phyloP scores from a whole-genome alignment of 2,329 filamentous ascomycete genomes.

The Claviceps fusiformis region DNA sequence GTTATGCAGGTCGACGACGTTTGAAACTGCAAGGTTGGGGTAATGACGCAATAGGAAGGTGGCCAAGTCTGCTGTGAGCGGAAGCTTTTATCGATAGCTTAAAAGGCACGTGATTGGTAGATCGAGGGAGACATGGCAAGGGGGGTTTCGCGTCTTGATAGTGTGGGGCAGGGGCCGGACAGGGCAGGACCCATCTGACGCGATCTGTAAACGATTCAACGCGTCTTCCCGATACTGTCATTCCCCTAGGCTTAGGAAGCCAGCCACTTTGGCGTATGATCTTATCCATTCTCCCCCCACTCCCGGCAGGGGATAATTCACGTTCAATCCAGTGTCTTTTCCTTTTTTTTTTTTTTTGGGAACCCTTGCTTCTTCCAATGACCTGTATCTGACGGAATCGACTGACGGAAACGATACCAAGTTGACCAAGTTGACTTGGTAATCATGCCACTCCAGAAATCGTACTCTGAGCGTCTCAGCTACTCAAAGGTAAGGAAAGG shows the following conservation, averaged over 20 bases:
- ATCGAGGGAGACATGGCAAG: neutral
- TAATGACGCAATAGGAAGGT: conserved; percentile 11
- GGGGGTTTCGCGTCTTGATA: neutral
- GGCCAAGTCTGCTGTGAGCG: conserved; percentile 2
- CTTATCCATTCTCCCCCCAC: neutral
- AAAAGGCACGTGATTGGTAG: neutral
- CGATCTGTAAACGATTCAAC: conserved; percentile 2
- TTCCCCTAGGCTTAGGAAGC: neutral
- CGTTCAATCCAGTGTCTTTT: neutral
- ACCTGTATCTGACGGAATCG: no score
- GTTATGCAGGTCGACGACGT: neutral
- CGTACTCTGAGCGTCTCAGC: conserved; percentile 24
- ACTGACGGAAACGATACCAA: conserved; percentile 5
- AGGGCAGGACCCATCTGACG: neutral
- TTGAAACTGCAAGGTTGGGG: neutral
- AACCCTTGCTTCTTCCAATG: neutral
- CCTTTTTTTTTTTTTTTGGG: neutral
- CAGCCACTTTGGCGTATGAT: conserved; percentile 1
- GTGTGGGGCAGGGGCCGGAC: conserved; percentile 4
- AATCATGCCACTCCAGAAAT: conserved; percentile 27
- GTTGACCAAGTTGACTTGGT: neutral
- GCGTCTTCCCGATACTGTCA: conserved; percentile 2
- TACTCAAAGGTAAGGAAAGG: conserved; percentile 20
- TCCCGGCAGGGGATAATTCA: neutral
- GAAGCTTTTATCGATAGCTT: neutral